Evolutionary conservation across 495 filamentous ascomycete species (phyloP).

Genomic region (Rhypophila decipiens): DNA sequence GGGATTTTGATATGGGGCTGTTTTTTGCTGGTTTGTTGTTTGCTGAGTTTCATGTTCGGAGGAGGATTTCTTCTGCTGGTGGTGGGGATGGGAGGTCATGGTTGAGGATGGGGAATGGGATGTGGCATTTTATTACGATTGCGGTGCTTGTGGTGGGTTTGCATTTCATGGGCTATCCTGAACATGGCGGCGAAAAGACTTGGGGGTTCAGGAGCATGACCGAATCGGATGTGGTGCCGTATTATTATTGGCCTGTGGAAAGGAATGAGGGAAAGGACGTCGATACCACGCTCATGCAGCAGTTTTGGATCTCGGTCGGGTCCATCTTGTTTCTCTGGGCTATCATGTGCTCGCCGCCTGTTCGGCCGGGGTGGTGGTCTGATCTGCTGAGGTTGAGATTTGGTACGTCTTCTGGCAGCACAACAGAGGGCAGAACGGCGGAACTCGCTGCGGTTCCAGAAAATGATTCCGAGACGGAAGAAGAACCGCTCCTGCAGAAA

Average conservation of each 20-base stretch:
- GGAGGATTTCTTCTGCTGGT: too few relatives aligned
- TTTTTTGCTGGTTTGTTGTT: slow-evolving; percentile 7
- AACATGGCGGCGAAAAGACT: neutral
- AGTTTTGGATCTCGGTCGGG: slow-evolving; percentile 6
- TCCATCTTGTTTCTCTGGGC: slow-evolving; percentile 2
- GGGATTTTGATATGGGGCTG: slow-evolving; percentile 2
- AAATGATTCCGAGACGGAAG: neutral
- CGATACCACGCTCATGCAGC: too few relatives aligned
- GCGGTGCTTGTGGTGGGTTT: neutral
- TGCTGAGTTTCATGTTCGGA: too few relatives aligned
- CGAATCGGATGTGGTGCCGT: neutral
- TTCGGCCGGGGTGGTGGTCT: neutral
- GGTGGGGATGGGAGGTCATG: too few relatives aligned
- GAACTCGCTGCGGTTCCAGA: too few relatives aligned
- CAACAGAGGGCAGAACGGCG: too few relatives aligned
- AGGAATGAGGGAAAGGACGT: neutral
- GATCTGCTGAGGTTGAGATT: neutral
- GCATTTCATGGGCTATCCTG: neutral
- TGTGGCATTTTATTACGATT: neutral
- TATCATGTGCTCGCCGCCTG: slow-evolving; percentile 1
- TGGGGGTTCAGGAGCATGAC: neutral
- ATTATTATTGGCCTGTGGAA: neutral
- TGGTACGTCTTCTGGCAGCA: too few relatives aligned
- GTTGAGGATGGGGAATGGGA: too few relatives aligned
- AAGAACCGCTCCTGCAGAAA: slow-evolving; percentile 1